Conservation (phyloP, 2,329 filamentous ascomycete genomes). For the Paracamarosporium sp. region DNA sequence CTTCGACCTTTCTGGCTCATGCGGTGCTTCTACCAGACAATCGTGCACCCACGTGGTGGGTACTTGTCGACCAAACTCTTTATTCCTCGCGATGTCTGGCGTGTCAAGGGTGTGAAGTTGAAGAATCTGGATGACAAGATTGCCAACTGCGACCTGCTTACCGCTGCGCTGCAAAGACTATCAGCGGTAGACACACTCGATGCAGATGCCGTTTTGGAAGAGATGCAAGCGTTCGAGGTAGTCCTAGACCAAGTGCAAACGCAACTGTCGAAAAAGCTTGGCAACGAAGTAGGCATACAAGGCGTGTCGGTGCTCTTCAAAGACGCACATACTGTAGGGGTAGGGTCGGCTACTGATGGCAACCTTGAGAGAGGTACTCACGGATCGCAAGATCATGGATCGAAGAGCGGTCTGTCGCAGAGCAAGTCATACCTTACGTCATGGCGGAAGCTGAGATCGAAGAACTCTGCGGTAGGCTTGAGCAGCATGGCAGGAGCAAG, state of each 20-base stretch:
- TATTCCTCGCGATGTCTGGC: constrained; percentile 90
- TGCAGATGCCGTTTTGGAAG: constrained; percentile 88
- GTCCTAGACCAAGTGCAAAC: constrained; percentile 86
- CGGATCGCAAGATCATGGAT: constrained; percentile 38
- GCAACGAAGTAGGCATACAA: constrained; percentile 89
- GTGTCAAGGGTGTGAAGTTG: constrained; percentile 90
- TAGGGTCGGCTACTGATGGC: constrained; percentile 32
- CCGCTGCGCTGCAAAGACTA: constrained; percentile 84
- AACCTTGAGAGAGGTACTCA: constrained; percentile 32
- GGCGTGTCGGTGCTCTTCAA: constrained; percentile 77
- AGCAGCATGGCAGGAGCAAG: constrained; percentile 57
- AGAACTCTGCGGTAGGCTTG: constrained; percentile 73
- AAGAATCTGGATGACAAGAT: constrained; percentile 94
- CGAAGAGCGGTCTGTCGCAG: constrained; percentile 43
- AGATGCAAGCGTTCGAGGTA: constrained; percentile 88
- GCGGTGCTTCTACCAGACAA: constrained; percentile 90
- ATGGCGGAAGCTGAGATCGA: constrained; percentile 88
- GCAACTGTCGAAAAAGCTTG: constrained; percentile 79
- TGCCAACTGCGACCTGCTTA: constrained; percentile 87
- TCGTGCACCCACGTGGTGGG: constrained; percentile 88
- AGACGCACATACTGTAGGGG: constrained; percentile 59
- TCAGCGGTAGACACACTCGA: constrained; percentile 85
- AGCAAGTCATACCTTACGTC: constrained; percentile 80
- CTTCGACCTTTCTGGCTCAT: constrained; percentile 98
- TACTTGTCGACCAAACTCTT: constrained; percentile 93